Conservation (phyloP, 306 rosid genomes). For the Medicago lupulina region DNA sequence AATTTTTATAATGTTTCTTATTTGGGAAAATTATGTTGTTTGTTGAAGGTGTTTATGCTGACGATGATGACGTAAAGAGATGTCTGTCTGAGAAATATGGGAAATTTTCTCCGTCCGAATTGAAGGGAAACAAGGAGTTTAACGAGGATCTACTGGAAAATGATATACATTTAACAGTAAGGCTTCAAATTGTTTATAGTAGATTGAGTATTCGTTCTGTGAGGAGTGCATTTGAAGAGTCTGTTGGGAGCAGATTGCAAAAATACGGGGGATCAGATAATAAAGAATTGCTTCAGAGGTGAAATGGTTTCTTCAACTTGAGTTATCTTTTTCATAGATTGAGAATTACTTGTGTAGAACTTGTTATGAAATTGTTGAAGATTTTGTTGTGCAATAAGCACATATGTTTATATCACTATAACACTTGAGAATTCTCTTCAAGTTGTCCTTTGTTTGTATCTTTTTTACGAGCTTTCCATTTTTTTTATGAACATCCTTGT, state of each 20-base stretch:
- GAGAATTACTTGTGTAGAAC: neutral
- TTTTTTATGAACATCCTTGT: too few species aligned
- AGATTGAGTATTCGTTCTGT: conserved; percentile 88
- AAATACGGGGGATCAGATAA: conserved; percentile 77
- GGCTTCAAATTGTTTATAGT: conserved; percentile 85
- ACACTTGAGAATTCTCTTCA: conserved; percentile 9
- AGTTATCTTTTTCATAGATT: neutral
- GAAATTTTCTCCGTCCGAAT: conserved; percentile 56
- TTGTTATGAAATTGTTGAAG: too few species aligned
- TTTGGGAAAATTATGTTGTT: conserved; percentile 26
- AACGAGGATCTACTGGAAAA: conserved; percentile 68
- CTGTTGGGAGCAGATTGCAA: conserved; percentile 77
- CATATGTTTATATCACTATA: neutral
- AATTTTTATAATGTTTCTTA: too few species aligned
- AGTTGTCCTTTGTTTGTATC: conserved; percentile 11
- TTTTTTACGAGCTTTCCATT: too few species aligned
- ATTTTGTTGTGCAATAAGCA: too few species aligned
- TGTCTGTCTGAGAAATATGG: conserved; percentile 64
- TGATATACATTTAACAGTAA: conserved; percentile 79
- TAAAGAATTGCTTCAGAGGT: conserved; percentile 85
- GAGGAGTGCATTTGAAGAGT: conserved; percentile 86
- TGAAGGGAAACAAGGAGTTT: conserved; percentile 66
- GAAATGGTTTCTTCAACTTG: conserved; percentile 40
- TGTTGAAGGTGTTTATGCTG: conserved; percentile 82
- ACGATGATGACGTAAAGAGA: conserved; percentile 59